phyloP scores from a whole-genome alignment of 495 filamentous ascomycete species.

The Tuber umbilicatum region DNA sequence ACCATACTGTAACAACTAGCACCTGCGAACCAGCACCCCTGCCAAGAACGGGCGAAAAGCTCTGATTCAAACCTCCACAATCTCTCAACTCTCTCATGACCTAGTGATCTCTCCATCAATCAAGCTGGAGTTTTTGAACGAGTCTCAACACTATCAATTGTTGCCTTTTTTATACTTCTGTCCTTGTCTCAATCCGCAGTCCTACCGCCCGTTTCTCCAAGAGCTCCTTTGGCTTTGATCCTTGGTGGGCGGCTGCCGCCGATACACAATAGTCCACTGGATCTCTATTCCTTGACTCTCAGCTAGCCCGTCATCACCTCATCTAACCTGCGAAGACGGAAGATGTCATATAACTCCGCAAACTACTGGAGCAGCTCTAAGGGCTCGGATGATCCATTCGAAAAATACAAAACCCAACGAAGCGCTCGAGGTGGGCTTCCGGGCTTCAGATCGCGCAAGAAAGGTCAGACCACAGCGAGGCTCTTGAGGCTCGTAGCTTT shows the following conservation, averaged over 20 bases:
- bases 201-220: not conserved
- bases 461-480: constrained; percentile 17
- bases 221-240: not conserved
- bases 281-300: not conserved
- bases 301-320: not conserved
- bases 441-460: constrained; percentile 29
- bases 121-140: not conserved
- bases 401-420: constrained; percentile 33
- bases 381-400: constrained; percentile 34
- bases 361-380: constrained; percentile 28
- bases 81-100: not conserved
- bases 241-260: not conserved
- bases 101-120: not conserved
- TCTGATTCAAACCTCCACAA: not conserved
- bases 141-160: not conserved
- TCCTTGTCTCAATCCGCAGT: not conserved
- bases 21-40: not conserved
- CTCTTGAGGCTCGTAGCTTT: constrained; percentile 17
- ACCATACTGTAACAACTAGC: not conserved
- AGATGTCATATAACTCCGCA: constrained; percentile 30
- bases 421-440: constrained; percentile 20
- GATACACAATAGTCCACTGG: not conserved
- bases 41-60: not conserved
- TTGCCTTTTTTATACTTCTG: too few species aligned
- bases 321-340: not conserved